These are phyloP conservation scores for Kitagawia praeruptora DNA, from an alignment of 129 eudicot species.

Conservation along the genomic window DNA sequence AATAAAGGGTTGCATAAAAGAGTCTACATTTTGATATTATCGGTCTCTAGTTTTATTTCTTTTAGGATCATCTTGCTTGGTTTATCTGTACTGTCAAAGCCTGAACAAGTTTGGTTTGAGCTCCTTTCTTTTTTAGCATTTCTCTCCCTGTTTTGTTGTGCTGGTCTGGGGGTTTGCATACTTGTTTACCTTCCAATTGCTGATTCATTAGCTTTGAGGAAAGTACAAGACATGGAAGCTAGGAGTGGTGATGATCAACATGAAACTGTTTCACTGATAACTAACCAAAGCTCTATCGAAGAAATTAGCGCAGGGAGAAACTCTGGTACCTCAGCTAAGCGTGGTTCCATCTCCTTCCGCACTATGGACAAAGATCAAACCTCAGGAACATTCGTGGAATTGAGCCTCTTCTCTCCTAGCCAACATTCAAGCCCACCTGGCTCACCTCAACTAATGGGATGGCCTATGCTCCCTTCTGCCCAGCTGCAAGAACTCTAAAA, in stretches of 20 bases:
- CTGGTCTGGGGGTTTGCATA: conserved; percentile 58
- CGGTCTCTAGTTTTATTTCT: conserved; percentile 61
- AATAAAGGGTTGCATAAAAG: conserved; percentile 80
- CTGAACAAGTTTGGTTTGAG: conserved; percentile 48
- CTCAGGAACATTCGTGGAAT: conserved; percentile 51
- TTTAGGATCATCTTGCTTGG: conserved; percentile 74
- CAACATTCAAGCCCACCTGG: conserved; percentile 51
- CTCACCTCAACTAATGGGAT: conserved; percentile 54
- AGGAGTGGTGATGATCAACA: conserved; percentile 44
- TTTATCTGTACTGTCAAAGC: conserved; percentile 60
- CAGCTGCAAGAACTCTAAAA: conserved; percentile 13
- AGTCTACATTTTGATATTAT: conserved; percentile 71
- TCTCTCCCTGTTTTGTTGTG: conserved; percentile 70
- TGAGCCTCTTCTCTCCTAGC: conserved; percentile 64
- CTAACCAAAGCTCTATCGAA: conserved; percentile 46
- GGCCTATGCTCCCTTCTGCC: conserved; percentile 54
- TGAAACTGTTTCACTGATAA: conserved; percentile 64
- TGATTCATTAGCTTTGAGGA: conserved; percentile 70
- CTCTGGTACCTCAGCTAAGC: conserved; percentile 39
- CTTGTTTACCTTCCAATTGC: conserved; percentile 85
- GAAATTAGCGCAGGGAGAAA: conserved; percentile 36
- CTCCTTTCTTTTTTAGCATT: conserved; percentile 74
- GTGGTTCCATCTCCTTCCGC: conserved; percentile 79
- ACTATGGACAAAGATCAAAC: conserved; percentile 47
- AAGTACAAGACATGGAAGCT: conserved; percentile 61